A percentile compares a stretch with the other conserved stretches of the same genome.
Evolutionary conservation across 805 yeast genomes (phyloP).

Genomic region (Ogataea henricii): DNA sequence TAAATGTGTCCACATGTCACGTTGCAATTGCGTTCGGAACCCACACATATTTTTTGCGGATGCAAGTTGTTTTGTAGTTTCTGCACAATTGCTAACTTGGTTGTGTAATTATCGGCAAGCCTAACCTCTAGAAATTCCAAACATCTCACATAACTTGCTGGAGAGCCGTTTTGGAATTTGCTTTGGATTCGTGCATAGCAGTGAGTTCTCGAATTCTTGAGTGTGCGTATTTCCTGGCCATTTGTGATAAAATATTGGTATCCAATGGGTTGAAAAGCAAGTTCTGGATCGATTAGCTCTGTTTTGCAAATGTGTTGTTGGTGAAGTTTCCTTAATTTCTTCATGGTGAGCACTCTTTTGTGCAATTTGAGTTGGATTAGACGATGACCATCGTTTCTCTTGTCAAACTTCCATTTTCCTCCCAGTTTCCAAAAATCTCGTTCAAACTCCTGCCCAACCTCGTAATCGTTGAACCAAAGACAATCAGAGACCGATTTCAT

Average conservation of each 20-base stretch:
- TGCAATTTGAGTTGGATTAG: conserved; percentile 14
- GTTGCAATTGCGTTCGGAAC: conserved; percentile 1
- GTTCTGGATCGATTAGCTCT: conserved; percentile 13
- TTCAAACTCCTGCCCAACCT: conserved; percentile 9
- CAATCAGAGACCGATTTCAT: conserved; percentile 19
- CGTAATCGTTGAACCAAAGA: conserved; percentile 17
- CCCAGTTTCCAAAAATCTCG: conserved; percentile 12
- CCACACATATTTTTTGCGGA: conserved; percentile 9
- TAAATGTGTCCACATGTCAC: conserved; percentile 12
- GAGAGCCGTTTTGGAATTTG: conserved; percentile 10
- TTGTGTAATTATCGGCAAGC: conserved; percentile 8
- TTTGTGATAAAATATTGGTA: conserved; percentile 8
- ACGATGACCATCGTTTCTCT: conserved; percentile 11
- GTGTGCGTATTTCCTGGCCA: conserved; percentile 10
- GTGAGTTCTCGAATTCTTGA: conserved; percentile 2
- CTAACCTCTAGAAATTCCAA: conserved; percentile 16
- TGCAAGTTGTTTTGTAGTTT: conserved; percentile 7
- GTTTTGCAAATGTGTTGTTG: neutral
- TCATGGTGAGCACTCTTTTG: conserved; percentile 8
- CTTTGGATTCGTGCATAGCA: conserved; percentile 16
- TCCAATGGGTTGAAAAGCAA: conserved; percentile 6
- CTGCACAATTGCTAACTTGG: conserved; percentile 17
- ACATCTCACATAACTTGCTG: conserved; percentile 14
- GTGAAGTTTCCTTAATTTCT: conserved; percentile 7
- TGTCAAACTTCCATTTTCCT: conserved; percentile 17